A percentile compares a stretch with the other conserved stretches of the same genome.
Conservation (phyloP, 441 rosid genomes). For the Sinapis alba region DNA sequence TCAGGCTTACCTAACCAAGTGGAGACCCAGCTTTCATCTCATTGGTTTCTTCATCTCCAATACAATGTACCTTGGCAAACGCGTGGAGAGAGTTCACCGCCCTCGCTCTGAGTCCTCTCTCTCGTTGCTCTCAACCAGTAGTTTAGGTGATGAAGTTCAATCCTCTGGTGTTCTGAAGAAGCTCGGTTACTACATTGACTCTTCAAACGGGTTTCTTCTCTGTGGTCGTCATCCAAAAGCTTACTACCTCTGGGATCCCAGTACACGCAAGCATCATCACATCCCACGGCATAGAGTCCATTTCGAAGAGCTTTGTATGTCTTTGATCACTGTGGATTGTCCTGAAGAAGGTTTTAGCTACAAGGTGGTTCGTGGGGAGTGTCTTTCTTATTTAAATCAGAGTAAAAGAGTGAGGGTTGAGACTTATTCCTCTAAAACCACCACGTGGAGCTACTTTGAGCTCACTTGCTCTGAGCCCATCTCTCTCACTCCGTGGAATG, state of each 20-base stretch:
- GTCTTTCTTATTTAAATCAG: conserved; percentile 40
- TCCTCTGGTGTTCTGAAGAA: conserved; percentile 48
- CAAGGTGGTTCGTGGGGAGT: conserved; percentile 59
- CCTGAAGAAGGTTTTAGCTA: conserved; percentile 42
- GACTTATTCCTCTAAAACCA: conserved; percentile 51
- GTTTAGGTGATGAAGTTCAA: conserved; percentile 57
- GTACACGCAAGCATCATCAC: conserved; percentile 37
- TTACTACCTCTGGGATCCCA: conserved; percentile 58
- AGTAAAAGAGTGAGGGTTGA: conserved; percentile 47
- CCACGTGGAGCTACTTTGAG: conserved; percentile 57
- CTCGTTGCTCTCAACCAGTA: conserved; percentile 51
- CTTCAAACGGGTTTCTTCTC: conserved; percentile 54
- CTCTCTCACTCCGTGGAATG: conserved; percentile 55
- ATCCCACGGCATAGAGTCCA: conserved; percentile 58
- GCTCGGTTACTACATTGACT: conserved; percentile 66
- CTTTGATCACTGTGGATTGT: conserved; percentile 52
- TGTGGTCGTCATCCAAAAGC: conserved; percentile 71
- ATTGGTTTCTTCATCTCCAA: conserved; percentile 57
- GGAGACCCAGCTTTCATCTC: conserved; percentile 49
- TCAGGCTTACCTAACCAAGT: conserved; percentile 42
- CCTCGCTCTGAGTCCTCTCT: conserved; percentile 56
- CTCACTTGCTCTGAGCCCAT: conserved; percentile 48
- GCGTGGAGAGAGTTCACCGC: conserved; percentile 39
- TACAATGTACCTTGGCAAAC: conserved; percentile 51
- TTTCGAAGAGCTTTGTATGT: conserved; percentile 59